A percentile compares a stretch with the other conserved stretches of the same genome.
phyloP scores from a whole-genome alignment of 495 filamentous ascomycete genomes.

The Lasiosphaeria ovina region DNA sequence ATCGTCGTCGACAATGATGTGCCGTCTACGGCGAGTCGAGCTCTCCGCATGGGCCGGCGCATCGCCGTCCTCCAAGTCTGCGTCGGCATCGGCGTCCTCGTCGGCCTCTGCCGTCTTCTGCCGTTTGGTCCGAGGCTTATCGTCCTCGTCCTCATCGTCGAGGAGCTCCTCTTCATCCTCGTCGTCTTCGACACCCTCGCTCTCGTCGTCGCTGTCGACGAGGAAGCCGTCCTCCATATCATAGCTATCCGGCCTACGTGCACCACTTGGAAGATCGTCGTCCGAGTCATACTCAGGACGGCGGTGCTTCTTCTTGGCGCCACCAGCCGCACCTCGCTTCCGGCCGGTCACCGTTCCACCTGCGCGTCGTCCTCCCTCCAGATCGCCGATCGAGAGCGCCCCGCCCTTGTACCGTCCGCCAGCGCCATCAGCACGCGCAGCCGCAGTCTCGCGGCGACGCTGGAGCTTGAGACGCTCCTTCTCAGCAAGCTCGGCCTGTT shows the following conservation, averaged over 20 bases:
- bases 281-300: slow-evolving; percentile 61
- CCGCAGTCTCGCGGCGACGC: slow-evolving; percentile 64
- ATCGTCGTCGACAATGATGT: slow-evolving; percentile 52
- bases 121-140: slow-evolving; percentile 49
- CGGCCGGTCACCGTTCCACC: slow-evolving; percentile 28
- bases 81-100: slow-evolving; percentile 26
- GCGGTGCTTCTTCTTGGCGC: slow-evolving; percentile 42
- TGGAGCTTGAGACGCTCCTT: slow-evolving; percentile 66
- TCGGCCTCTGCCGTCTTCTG: slow-evolving; percentile 43
- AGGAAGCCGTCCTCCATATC: slow-evolving; percentile 78
- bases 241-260: slow-evolving; percentile 74
- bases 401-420: slow-evolving; percentile 49
- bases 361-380: slow-evolving; percentile 59
- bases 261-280: slow-evolving; percentile 60
- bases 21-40: slow-evolving; percentile 37
- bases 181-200: slow-evolving; percentile 59
- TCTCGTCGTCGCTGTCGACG: slow-evolving; percentile 71
- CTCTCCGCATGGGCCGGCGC: slow-evolving; percentile 31
- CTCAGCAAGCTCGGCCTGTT: slow-evolving; percentile 70
- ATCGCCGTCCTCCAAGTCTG: slow-evolving; percentile 40
- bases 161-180: slow-evolving; percentile 54
- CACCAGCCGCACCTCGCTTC: slow-evolving; percentile 45
- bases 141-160: slow-evolving; percentile 49
- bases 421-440: slow-evolving; percentile 58
- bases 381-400: slow-evolving; percentile 67